Evolutionary conservation across 1,284 basidiomycete species (phyloP).

Genomic region (Porodaedalea pini): DNA sequence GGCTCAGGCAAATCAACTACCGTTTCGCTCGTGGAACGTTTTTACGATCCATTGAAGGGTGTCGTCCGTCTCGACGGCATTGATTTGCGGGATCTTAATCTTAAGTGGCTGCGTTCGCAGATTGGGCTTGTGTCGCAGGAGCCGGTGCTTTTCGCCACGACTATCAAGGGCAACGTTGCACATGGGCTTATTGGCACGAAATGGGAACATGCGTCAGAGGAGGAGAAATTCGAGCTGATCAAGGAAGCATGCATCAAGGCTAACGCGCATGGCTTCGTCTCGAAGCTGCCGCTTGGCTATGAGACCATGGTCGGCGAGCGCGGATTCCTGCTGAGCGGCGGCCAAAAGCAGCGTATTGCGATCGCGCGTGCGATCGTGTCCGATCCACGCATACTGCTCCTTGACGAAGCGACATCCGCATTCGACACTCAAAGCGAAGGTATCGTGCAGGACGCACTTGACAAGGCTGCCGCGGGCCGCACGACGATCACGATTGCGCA

Average conservation of each 20-base stretch:
- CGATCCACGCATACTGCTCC: constrained; percentile 77
- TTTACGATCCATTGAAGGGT: constrained; percentile 83
- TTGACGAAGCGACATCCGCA: constrained; percentile 88
- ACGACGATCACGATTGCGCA: constrained; percentile 80
- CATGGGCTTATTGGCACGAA: constrained; percentile 84
- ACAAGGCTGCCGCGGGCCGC: constrained; percentile 81
- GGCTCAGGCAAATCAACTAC: constrained; percentile 87
- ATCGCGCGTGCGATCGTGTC: constrained; percentile 95
- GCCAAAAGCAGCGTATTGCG: constrained; percentile 90
- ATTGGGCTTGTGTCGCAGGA: constrained; percentile 91
- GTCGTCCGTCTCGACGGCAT: constrained; percentile 75
- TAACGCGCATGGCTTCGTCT: constrained; percentile 89
- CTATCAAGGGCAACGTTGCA: constrained; percentile 77
- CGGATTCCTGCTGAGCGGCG: constrained; percentile 87
- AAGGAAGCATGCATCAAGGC: constrained; percentile 87
- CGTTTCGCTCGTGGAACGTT: constrained; percentile 77
- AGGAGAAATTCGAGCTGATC: constrained; percentile 76
- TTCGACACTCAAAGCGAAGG: constrained; percentile 90
- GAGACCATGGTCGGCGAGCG: constrained; percentile 92
- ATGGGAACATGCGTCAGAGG: constrained; percentile 64
- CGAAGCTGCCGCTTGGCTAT: constrained; percentile 81
- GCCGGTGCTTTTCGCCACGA: constrained; percentile 82
- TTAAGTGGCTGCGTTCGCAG: constrained; percentile 86
- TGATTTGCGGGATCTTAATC: constrained; percentile 75
- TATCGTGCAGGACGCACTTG: constrained; percentile 92